Percentiles rank a stretch among this genome's conserved stretches.
phyloP scores from a whole-genome alignment of 306 rosid genomes.

The Cucumis hystrix region DNA sequence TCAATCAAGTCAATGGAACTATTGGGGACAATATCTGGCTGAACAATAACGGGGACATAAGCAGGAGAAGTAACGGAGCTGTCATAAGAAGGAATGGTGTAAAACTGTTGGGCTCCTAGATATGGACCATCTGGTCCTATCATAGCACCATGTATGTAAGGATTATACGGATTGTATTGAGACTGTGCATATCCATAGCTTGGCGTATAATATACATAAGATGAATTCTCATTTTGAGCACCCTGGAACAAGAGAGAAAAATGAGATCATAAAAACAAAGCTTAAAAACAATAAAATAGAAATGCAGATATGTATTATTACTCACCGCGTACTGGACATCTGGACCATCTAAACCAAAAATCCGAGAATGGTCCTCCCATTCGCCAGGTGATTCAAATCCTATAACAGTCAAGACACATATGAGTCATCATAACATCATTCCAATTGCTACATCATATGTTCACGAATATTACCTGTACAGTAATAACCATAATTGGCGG shows the following conservation, averaged over 20 bases:
- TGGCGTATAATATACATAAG: slow-evolving; percentile 75
- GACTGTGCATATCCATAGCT: slow-evolving; percentile 94
- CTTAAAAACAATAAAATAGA: neutral
- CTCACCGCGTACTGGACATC: slow-evolving; percentile 60
- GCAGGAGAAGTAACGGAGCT: slow-evolving; percentile 47
- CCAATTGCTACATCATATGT: neutral
- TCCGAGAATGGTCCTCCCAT: slow-evolving; percentile 80
- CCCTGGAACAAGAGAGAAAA: slow-evolving; percentile 34
- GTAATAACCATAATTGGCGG: slow-evolving; percentile 87
- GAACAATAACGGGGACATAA: slow-evolving; percentile 54
- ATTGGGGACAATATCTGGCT: slow-evolving; percentile 41
- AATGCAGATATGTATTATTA: slow-evolving; percentile 1
- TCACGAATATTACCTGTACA: slow-evolving; percentile 50
- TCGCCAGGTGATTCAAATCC: slow-evolving; percentile 84
- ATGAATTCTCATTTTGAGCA: slow-evolving; percentile 66
- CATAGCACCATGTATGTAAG: slow-evolving; percentile 90
- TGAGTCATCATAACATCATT: slow-evolving; percentile 7
- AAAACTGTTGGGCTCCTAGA: slow-evolving; percentile 60
- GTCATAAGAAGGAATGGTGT: slow-evolving; percentile 51
- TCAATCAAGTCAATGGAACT: slow-evolving; percentile 43
- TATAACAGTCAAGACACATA: slow-evolving; percentile 11
- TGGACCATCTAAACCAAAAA: slow-evolving; percentile 75
- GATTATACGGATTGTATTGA: slow-evolving; percentile 92
- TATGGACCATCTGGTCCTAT: slow-evolving; percentile 63
- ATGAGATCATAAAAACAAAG: slow-evolving; percentile 2